Evolutionary conservation across 345 rosid species (phyloP).

Genomic region (Fremontodendron californicum): DNA sequence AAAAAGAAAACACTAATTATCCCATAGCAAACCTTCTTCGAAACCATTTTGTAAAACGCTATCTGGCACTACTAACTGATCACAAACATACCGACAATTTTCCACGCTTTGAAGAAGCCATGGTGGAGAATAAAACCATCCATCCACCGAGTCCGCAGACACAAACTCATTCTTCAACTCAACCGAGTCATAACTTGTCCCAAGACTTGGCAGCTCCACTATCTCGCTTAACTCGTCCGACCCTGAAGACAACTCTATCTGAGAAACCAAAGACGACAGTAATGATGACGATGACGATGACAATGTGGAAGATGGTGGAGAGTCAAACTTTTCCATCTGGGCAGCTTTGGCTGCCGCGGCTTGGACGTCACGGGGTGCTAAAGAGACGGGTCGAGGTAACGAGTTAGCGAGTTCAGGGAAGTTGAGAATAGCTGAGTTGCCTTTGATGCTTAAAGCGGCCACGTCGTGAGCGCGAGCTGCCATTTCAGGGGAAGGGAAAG

Average conservation of each 20-base stretch:
- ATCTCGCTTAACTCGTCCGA: conserved; percentile 74
- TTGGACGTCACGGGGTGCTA: conserved; percentile 78
- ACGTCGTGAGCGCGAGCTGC: conserved; percentile 97
- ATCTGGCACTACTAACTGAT: conserved; percentile 7
- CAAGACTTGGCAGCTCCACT: conserved; percentile 74
- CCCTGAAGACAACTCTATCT: conserved; percentile 46
- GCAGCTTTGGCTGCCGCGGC: conserved; percentile 89
- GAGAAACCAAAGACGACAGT: conserved; percentile 44
- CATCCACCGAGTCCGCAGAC: conserved; percentile 41
- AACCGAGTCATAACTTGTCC: conserved; percentile 36
- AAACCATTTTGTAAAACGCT: conserved; percentile 18
- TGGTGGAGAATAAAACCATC: conserved; percentile 41
- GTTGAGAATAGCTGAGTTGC: conserved; percentile 73
- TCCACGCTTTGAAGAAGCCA: conserved; percentile 43
- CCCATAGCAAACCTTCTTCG: conserved; percentile 32
- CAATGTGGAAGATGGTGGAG: conserved; percentile 10
- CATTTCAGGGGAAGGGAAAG: conserved; percentile 92
- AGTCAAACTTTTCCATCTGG: conserved; percentile 47
- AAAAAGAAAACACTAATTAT: conserved; percentile 1
- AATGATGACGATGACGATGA: conserved; percentile 33
- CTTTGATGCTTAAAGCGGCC: conserved; percentile 84
- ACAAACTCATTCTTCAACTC: conserved; percentile 43
- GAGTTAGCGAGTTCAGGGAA: conserved; percentile 70
- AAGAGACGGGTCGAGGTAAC: conserved; percentile 72
- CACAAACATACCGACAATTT: conserved; percentile 23